phyloP scores from a whole-genome alignment of 345 rosid genomes.

The Rhizophora apiculata region DNA sequence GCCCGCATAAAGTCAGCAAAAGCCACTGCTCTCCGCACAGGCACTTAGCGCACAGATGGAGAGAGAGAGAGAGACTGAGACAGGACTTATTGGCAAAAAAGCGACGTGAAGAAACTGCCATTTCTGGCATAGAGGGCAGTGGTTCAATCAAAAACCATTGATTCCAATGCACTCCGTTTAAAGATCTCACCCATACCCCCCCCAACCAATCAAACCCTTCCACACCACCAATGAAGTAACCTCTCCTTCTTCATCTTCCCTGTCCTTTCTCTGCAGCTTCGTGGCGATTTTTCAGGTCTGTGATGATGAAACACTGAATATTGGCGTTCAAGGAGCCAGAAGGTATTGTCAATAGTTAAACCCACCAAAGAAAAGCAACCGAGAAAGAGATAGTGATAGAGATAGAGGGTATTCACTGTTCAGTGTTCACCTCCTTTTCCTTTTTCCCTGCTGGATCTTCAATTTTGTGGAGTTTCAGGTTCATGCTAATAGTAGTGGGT shows the following conservation, averaged over 20 bases:
- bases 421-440: not conserved
- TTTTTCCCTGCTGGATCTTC: not conserved
- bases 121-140: not conserved
- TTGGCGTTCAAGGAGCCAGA: slow-evolving; percentile 15
- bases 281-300: slow-evolving; percentile 28
- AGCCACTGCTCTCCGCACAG: no score
- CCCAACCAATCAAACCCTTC: not conserved
- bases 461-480: not conserved
- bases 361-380: not conserved
- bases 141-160: slow-evolving; percentile 3
- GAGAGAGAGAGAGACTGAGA: not conserved
- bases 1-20: no score
- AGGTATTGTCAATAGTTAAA: slow-evolving; percentile 1
- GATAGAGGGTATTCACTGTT: not conserved
- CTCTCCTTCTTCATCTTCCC: not conserved
- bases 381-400: not conserved
- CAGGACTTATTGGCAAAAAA: not conserved
- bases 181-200: not conserved
- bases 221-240: not conserved
- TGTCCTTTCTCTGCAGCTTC: slow-evolving; percentile 22
- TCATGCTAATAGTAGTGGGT: not conserved
- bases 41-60: no score
- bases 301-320: slow-evolving; percentile 17
- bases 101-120: slow-evolving; percentile 8
- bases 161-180: slow-evolving; percentile 3